Base-by-base conservation (phyloP, 495 filamentous ascomycete genomes). In the Wilcoxina mikolae region DNA sequence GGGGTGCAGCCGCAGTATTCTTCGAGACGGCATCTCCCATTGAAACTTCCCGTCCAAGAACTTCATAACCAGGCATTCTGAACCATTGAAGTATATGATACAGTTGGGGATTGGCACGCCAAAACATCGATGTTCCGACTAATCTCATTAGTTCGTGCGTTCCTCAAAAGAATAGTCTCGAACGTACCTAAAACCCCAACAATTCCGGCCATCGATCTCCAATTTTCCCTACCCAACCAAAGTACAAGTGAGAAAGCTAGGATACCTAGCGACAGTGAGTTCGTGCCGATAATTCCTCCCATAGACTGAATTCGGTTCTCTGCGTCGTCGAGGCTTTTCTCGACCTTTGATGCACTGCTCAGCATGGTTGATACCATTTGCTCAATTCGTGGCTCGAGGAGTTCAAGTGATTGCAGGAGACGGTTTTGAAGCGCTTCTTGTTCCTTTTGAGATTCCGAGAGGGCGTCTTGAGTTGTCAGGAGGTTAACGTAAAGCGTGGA, bases 161-260 rank as follows among this genome's bases (percentile, higher is more conserved):
- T 35, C 7, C 15, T 35, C 15, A 18, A 43, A 25, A 25, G 24
- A 25, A 49, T 11, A 23, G 23, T 46, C 22, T 10, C 15, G 7
- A 15, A 7, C 22, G 1, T 24, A 52, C 28, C n/a, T 5, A 52
- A 10, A 4, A 38, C 28, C n/a, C 49, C 49, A 10, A 41, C 31
- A 5, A 41, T 22, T 9, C 49, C 49, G 15, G 24, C 17, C 2
- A n/a, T 15, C 7, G 12, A 9, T n/a, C 49, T 35, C 49, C 49
- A 52, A 23, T 52, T 52, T 4, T 52, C 49, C n/a, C 49, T 10
- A 4, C 49, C 49, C 2, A 52, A 39, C 49, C 28, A 41, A 10
- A 52, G 20, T 2, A 23, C 33, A n/a, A 41, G 7, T 15, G 29
- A 38, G 18, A 52, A 10, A 11, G 18, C 49, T 4, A 52, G 12